Percentiles rank a stretch among this genome's conserved stretches.
Evolutionary conservation across 441 rosid genomes (phyloP).

Genomic region (Croton setiger): DNA sequence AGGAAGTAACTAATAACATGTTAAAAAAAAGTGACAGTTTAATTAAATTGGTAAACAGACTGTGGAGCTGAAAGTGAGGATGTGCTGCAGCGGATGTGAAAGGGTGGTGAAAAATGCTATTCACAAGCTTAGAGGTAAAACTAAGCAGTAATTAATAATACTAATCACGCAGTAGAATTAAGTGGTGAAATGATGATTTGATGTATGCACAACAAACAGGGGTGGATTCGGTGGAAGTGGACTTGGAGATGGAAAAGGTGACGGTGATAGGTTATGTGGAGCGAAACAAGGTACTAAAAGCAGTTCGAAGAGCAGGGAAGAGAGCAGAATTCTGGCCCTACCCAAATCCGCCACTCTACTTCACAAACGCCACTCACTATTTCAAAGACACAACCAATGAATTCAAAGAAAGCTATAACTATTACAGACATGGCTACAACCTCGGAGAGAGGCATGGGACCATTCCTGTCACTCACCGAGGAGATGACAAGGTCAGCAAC

Average conservation of each 20-base stretch:
- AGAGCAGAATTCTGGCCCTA: conserved; percentile 96
- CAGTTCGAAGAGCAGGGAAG: conserved; percentile 82
- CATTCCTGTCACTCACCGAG: conserved; percentile 65
- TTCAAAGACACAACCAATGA: conserved; percentile 78
- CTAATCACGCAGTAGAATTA: no score
- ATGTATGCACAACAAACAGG: no score
- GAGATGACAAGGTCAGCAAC: conserved; percentile 93
- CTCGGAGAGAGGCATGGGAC: conserved; percentile 65
- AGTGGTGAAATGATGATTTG: no score
- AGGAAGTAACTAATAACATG: no score
- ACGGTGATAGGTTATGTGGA: conserved; percentile 86
- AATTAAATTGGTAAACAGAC: no score
- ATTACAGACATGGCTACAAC: conserved; percentile 84
- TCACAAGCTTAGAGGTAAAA: conserved; percentile 76
- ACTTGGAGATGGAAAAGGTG: conserved; percentile 74
- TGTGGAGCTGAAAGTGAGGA: conserved; percentile 88
- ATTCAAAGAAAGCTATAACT: conserved; percentile 85
- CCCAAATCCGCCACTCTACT: conserved; percentile 82
- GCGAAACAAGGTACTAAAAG: conserved; percentile 80
- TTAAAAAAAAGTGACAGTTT: no score
- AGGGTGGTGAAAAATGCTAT: conserved; percentile 84
- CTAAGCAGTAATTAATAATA: neutral
- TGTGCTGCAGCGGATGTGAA: conserved; percentile 96
- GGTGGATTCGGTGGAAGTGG: conserved; percentile 79
- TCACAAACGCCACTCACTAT: conserved; percentile 63